Percentiles rank a stretch among this genome's conserved stretches.
phyloP scores from a whole-genome alignment of 1,284 basidiomycete species.

The Puccinia hordei region DNA sequence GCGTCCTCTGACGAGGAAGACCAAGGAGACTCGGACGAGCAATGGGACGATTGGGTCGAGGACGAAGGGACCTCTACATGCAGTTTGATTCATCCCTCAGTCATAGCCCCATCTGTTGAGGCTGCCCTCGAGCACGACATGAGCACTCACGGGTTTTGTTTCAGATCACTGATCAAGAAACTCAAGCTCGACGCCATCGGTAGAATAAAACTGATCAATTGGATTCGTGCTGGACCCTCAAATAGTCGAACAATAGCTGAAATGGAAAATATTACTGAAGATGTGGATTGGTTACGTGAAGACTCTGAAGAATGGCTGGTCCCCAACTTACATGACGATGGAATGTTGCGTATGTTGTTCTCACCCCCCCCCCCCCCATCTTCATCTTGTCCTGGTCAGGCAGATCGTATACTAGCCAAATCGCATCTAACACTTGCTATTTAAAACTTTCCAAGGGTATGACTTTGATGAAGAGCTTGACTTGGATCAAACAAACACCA shows the following conservation, averaged over 20 bases:
- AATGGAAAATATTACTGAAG: slow-evolving; percentile 12
- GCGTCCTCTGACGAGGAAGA: slow-evolving; percentile 1
- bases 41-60: slow-evolving; percentile 44
- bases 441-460: background rate
- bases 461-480: slow-evolving; percentile 9
- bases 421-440: background rate
- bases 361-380: background rate
- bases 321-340: slow-evolving; percentile 26
- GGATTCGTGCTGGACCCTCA: slow-evolving; percentile 33
- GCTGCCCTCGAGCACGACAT: slow-evolving; percentile 39
- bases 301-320: slow-evolving; percentile 41
- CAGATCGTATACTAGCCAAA: background rate
- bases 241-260: slow-evolving; percentile 20
- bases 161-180: slow-evolving; percentile 27
- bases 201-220: slow-evolving; percentile 47
- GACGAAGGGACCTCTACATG: slow-evolving; percentile 21
- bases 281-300: slow-evolving; percentile 5
- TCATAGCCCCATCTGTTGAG: slow-evolving; percentile 24
- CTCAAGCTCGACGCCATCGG: slow-evolving; percentile 17
- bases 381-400: background rate
- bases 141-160: slow-evolving; percentile 32
- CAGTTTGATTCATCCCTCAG: slow-evolving; percentile 21
- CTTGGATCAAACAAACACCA: background rate
- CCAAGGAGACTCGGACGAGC: slow-evolving; percentile 1
- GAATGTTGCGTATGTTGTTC: slow-evolving; percentile 34